Evolutionary conservation across 2,329 filamentous ascomycete genomes (phyloP), one percentile per base, ranked within the genome.

Genomic region (Geosmithia morbida): DNA sequence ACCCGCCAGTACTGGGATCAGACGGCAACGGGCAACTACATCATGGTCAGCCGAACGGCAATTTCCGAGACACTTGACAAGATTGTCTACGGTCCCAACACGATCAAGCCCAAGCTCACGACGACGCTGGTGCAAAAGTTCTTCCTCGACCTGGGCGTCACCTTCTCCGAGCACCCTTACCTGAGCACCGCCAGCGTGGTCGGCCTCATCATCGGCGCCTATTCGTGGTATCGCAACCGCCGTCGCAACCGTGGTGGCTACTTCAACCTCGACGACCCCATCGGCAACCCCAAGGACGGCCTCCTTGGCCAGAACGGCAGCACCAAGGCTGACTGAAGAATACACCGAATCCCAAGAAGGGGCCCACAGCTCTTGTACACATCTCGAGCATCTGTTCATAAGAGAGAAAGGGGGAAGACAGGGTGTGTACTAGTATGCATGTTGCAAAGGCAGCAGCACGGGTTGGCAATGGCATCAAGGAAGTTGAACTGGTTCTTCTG

Each of bases 1-100:
- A 88, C 87, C 67, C 88, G 86, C 56, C 81, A 85, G 53, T 98
- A 94, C 69, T 98, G 92, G 92, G 92, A 98, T 60, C 79, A 75
- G 30, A 95, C 89, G 44, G 82, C 84, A 51, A 92, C 87, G 2
- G 90, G 89, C 54, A 90, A 92, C 64, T 78, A 83, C 52, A 97
- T 98, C 59, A 81, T 89, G 55, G 83, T 89, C 47, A 92, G 85
- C 22, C 83, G 92, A 52, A 90, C 87, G 3, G 88, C 85, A 3
- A 95, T 96, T 59, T 78, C 95, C 51, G 89, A 95, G 65, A 94
- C 88, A 14, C 70, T 89, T 48, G 76, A 77, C 56, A 84, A 85
- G 59, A 74, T 87, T 51, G 77, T 84, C 10, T 70, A 76, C 20
- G 77, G 74, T 45, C 82, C 82, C 45, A 76, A 84, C 44, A 79